Base-by-base conservation (phyloP, 805 yeast species). In the Zygosaccharomyces siamensis region DNA sequence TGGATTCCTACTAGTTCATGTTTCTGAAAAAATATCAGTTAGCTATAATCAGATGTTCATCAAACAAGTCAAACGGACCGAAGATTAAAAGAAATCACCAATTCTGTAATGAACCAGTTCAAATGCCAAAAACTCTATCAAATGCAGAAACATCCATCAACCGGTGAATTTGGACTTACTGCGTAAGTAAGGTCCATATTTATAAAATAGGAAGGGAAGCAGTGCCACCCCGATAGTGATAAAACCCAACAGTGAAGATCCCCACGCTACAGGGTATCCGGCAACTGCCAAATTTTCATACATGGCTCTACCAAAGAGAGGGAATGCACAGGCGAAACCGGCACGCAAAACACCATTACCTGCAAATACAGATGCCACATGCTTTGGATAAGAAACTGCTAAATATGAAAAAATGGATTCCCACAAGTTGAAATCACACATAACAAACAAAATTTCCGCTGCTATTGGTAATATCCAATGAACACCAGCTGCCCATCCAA, bases 261-360 rank as follows among this genome's bases (percentile, higher is more conserved):
- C 85, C 83, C 83, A 81, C 2, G 72, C 84, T n/a, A 77, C 79
- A 1, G 85, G 84, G 58, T 68, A 81, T 36, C 70, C 72, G 2
- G 64, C 65, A 43, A 74, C 72, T 7, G 74, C 75, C 47, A 78
- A 66, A 55, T 78, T 75, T 46, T 70, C 66, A 60, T 75, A 85
- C 78, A 85, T 73, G 32, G 78, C 77, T 32, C 71, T 60, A 5
- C 86, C 84, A 63, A 85, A 83, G 43, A 85, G 70, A 36, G 86
- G 86, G 70, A 81, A 81, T 2, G 75, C 77, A 52, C 80, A 78
- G 1, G 83, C 86, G 54, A 76, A 72, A 2, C 65, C 64, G 4
- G 79, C 69, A 48, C 86, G 73, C 49, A 73, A 70, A 24, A 80
- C 64, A 35, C 70, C 76, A 57, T 79, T 80, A 33, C 80, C 78